Base-by-base conservation (phyloP, 371 early-diverging fungal species). In the Enterospora canceri region DNA sequence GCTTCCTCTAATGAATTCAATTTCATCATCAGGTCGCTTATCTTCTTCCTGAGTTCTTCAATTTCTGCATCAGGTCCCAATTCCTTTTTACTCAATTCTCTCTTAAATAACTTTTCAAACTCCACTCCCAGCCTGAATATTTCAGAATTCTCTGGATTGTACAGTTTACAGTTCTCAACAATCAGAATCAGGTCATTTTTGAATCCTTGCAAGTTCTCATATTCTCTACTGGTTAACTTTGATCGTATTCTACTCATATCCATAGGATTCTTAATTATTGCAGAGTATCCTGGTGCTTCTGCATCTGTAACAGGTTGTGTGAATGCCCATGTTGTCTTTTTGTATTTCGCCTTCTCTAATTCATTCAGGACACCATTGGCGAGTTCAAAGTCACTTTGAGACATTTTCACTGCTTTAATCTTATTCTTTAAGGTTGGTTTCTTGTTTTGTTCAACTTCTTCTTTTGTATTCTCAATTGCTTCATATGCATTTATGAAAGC, bases 81-180 rank as follows among this genome's bases (percentile, higher is more conserved):
- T 46, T 24, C 26, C 28, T 21, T 68, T 69, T 5, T 65, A 32
- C 71, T 62, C 34, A 23, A 48, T 2, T 66, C 65, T 47, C 62
- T 51, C 16, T 65, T 32, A 19, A 70, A 63, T 5, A 34, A 19
- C 29, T 76, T 53, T 16, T 70, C n/a, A n/a, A n/a, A n/a, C n/a
- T n/a, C n/a, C n/a, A n/a, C n/a, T n/a, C n/a, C n/a, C n/a, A n/a
- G n/a, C 55, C 54, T 58, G 77, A 91, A 87, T 0, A 96, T 90
- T 0, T 89, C 90, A 21, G 88, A 83, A 0, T 84, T 87, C 1
- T 86, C 83, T 1, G 87, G 87, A 71, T 98, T 98, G 80, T 91
- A 98, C 0, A 79, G 79, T 67, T 86, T 89, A 79, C 96, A 94
- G 79, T 97, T 97, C 49, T 83, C 79, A 71, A 94, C 84, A 83